phyloP scores from a whole-genome alignment of 441 rosid species.

The Arabidopsis hybrid region DNA sequence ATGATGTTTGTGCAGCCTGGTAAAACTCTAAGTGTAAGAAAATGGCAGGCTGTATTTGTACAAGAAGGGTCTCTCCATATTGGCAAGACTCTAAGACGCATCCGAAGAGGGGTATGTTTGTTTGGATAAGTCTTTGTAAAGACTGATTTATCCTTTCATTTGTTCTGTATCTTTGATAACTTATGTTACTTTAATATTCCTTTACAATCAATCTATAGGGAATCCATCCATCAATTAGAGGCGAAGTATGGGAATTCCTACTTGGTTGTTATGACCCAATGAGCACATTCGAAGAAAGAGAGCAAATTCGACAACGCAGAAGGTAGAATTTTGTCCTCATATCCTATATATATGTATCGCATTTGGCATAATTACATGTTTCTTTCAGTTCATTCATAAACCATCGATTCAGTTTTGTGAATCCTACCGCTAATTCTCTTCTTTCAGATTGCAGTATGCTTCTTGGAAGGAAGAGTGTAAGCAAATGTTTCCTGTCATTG shows the following conservation, averaged over 20 bases:
- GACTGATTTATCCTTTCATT: background rate
- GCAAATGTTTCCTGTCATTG: conserved; percentile 74
- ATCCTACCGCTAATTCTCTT: conserved; percentile 3
- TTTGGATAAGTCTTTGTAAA: background rate
- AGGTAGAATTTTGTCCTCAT: conserved; percentile 56
- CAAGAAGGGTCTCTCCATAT: conserved; percentile 81
- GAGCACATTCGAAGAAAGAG: conserved; percentile 88
- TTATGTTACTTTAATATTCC: background rate
- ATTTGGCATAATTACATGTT: background rate
- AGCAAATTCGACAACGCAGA: conserved; percentile 65
- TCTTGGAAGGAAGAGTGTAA: conserved; percentile 82
- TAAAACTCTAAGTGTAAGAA: conserved; percentile 86
- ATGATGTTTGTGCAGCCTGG: conserved; percentile 68
- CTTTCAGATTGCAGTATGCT: conserved; percentile 69
- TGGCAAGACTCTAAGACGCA: conserved; percentile 78
- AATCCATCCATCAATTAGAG: conserved; percentile 94
- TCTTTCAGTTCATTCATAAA: background rate
- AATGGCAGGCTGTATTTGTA: conserved; percentile 91
- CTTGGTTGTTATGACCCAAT: conserved; percentile 87
- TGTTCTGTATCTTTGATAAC: too few species aligned
- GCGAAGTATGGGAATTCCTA: conserved; percentile 96
- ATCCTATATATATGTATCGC: background rate
- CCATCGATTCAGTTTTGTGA: background rate
- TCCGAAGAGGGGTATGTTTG: conserved; percentile 79
- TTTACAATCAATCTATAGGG: conserved; percentile 54